phyloP scores from a whole-genome alignment of 345 rosid genomes.

The Dipteronia dyeriana region DNA sequence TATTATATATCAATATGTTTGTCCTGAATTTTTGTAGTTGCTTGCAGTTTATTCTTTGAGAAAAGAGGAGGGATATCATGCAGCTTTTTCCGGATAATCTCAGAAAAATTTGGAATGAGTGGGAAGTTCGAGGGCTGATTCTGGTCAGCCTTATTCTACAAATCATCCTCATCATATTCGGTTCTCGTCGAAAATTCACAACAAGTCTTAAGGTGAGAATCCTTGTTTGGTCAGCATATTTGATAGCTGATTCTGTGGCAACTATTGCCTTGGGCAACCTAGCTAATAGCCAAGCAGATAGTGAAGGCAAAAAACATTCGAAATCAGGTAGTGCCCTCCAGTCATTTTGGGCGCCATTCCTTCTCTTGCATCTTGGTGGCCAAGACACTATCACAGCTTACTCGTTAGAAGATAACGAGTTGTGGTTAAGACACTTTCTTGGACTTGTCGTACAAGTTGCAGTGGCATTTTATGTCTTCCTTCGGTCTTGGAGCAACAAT shows the following conservation, averaged over 20 bases:
- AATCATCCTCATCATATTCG: constrained; percentile 19
- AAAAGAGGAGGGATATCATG: too few relatives aligned
- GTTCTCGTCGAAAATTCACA: constrained; percentile 15
- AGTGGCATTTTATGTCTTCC: constrained; percentile 27
- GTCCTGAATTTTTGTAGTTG: too few relatives aligned
- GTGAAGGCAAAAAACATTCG: not conserved
- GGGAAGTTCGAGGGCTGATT: constrained; percentile 33
- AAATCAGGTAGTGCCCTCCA: not conserved
- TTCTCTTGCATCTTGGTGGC: constrained; percentile 49
- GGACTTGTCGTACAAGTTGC: constrained; percentile 20
- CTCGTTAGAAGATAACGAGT: constrained; percentile 39
- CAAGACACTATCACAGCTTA: constrained; percentile 44
- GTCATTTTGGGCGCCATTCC: constrained; percentile 42
- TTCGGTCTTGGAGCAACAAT: constrained; percentile 11
- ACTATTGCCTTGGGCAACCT: constrained; percentile 21
- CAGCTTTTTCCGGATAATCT: too few relatives aligned
- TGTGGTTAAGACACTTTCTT: constrained; percentile 41
- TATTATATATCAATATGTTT: too few relatives aligned
- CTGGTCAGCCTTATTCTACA: constrained; percentile 27
- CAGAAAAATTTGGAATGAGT: constrained; percentile 21
- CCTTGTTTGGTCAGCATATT: constrained; percentile 23
- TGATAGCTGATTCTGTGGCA: constrained; percentile 26
- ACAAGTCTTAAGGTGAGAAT: not conserved
- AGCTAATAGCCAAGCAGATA: not conserved
- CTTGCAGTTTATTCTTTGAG: too few relatives aligned